phyloP scores from a whole-genome alignment of 164 flowering plant species.

The Cinnamomum chago region DNA sequence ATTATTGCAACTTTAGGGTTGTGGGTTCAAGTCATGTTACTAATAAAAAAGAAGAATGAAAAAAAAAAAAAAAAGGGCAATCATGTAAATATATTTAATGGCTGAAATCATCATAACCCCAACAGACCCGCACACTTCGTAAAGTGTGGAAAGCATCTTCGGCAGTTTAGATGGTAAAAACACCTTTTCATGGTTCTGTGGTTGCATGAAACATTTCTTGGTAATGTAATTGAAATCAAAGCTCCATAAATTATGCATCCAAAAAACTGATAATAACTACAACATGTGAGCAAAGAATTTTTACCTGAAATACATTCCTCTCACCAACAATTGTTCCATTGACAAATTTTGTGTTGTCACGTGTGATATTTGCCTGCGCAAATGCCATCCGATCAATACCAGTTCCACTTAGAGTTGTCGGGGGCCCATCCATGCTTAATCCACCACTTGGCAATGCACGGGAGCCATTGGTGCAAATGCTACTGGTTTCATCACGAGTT shows the following conservation, averaged over 20 bases:
- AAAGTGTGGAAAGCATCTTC: not conserved
- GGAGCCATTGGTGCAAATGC: conserved; percentile 79
- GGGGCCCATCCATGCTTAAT: conserved; percentile 95
- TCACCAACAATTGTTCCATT: conserved; percentile 97
- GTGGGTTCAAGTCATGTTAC: too few relatives aligned
- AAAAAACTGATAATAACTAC: not conserved
- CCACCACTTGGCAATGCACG: conserved; percentile 89
- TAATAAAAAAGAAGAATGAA: too few relatives aligned
- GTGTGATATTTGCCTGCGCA: conserved; percentile 87
- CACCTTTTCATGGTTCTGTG: too few relatives aligned
- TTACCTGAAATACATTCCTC: conserved; percentile 94
- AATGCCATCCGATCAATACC: conserved; percentile 93
- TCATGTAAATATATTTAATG: too few relatives aligned
- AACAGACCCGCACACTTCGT: not conserved
- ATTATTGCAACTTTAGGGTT: too few relatives aligned
- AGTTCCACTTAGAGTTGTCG: conserved; percentile 95
- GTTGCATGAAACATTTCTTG: not conserved
- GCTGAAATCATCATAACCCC: not conserved
- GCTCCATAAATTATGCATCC: not conserved
- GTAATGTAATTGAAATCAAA: not conserved
- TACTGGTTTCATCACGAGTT: conserved; percentile 95
- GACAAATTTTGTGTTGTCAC: conserved; percentile 89
- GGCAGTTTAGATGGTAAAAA: not conserved
- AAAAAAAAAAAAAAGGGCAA: too few relatives aligned
- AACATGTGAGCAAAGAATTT: not conserved